phyloP scores from a whole-genome alignment of 768 basidiomycete genomes.

The Russula earlei region DNA sequence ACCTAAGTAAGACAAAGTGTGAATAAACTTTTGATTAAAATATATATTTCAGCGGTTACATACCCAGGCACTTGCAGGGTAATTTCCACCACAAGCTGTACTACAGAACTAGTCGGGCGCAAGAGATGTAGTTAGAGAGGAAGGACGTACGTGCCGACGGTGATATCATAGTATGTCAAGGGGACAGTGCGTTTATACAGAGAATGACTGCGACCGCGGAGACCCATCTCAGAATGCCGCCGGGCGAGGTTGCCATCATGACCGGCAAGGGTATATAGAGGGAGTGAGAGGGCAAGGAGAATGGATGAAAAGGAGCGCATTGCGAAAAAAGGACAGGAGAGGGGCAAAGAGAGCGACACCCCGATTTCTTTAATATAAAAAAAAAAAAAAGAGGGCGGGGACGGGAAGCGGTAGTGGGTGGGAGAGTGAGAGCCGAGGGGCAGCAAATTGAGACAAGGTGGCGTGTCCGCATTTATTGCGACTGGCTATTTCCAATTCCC shows the following conservation, averaged over 20 bases:
- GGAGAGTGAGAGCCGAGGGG: too few species aligned
- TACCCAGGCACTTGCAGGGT: not conserved
- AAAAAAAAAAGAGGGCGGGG: not conserved
- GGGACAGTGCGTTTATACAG: not conserved
- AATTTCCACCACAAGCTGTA: constrained; percentile 6
- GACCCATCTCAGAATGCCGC: constrained; percentile 9
- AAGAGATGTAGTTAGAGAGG: not conserved
- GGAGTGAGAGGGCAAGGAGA: constrained; percentile 13
- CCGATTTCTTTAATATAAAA: not conserved
- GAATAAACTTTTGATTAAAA: not conserved
- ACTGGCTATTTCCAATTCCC: too few species aligned
- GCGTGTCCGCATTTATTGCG: too few species aligned
- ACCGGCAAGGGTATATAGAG: constrained; percentile 1
- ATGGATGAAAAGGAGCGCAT: constrained; percentile 11
- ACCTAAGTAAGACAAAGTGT: not conserved
- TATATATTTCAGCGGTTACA: not conserved
- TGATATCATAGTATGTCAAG: constrained; percentile 14
- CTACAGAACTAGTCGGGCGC: not conserved
- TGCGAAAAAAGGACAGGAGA: not conserved
- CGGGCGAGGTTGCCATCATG: not conserved
- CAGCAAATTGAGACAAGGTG: too few species aligned
- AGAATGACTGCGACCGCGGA: constrained; percentile 7
- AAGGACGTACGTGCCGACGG: constrained; percentile 9
- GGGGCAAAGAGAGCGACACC: not conserved
- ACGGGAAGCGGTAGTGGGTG: too few species aligned